Evolutionary conservation across 2,329 filamentous ascomycete species (phyloP), one percentile per base, ranked within the genome.

Genomic region (Tolypocladium album): DNA sequence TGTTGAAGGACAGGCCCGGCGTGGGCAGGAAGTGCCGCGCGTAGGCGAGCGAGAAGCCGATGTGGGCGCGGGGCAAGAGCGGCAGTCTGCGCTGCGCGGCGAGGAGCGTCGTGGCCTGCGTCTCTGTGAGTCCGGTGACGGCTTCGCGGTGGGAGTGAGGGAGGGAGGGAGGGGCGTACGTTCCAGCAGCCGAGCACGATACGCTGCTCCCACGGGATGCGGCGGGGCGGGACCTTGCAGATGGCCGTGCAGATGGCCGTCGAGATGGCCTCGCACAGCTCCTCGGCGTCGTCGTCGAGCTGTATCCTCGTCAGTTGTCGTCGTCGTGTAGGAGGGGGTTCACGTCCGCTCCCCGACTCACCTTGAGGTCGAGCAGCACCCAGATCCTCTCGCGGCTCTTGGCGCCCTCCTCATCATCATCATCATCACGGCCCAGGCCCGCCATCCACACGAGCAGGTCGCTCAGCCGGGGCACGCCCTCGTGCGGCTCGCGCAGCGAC

Each of bases 101-200:
- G 9, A 85, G 80, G 22, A 96, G 77, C 73, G 88, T 92, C 67
- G 84, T 84, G 22, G 85, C 81, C 79, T 87, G 57, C 3, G 40
- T 15, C n/a, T n/a, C 9, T 15, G 15, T 61, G 58, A 27, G 47
- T 45, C 24, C 27, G 27, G 5, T 24, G 56, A 20, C 12, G 24
- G 34, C n/a, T n/a, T n/a, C n/a, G n/a, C n/a, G 7, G 34, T 8
- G 34, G 7, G 34, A 36, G 34, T 36, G 7, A 9, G 34, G 4
- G 34, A 6, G 34, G 34, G 27, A 31, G 27, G 27, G 27, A 31
- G 62, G 52, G 13, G 40, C 70, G 68, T 74, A 88, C 86, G 57
- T 87, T 86, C 93, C 93, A 97, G 70, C 87, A 88, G 53, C 92
- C 93, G 1, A 96, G 77, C 0, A 95, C 77, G 57, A 97, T 80